Base-by-base conservation (phyloP, 257 asterid species). In the Orobanche coerulescens region DNA sequence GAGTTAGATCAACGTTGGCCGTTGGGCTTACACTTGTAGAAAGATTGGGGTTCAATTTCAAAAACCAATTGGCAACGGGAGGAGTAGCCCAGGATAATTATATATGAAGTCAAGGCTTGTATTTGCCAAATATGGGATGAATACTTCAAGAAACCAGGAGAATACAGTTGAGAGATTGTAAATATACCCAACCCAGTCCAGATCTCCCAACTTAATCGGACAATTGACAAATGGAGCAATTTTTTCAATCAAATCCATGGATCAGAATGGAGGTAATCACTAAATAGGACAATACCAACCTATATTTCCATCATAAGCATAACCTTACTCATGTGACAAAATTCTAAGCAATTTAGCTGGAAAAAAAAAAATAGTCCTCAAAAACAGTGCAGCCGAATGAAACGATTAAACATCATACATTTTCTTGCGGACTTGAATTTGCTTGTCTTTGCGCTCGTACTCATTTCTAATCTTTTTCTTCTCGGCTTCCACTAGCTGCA, bases 401-500 rank as follows among this genome's bases (percentile, higher is more conserved):
- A 16, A 5, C n/a, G 24, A 66, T 0, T 15, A 6, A 15, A 1
- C 4, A 24, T 13, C 13, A 72, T 68, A 84, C 95, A 86, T 86
- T 66, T 86, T 84, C 74, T 76, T 86, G 13, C 90, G 80, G 54
- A 86, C 73, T 67, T 84, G 80, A 64, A 84, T 90, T 86, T 84
- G 95, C 51, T 84, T 84, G 71, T 84, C 83, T 71, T 90, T 90
- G 61, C 95, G 90, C 75, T 87, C 95, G 23, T 78, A 87, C 76
- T 90, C 97, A 15, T 82, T 95, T 33, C 78, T 81, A 75, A 87
- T 87, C 81, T 87, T 90, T 73, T 81, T 87, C 90, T 90, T 90
- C 79, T 90, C 97, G 5, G 89, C 93, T 65, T 90, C 96, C 15
- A 87, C 93, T 74, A 90, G 65, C 64, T 90, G 96, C 75, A 90